Evolutionary conservation across 371 early-diverging fungal genomes (phyloP), one percentile per base, ranked within the genome.

Genomic region (Coemansia sp.): DNA sequence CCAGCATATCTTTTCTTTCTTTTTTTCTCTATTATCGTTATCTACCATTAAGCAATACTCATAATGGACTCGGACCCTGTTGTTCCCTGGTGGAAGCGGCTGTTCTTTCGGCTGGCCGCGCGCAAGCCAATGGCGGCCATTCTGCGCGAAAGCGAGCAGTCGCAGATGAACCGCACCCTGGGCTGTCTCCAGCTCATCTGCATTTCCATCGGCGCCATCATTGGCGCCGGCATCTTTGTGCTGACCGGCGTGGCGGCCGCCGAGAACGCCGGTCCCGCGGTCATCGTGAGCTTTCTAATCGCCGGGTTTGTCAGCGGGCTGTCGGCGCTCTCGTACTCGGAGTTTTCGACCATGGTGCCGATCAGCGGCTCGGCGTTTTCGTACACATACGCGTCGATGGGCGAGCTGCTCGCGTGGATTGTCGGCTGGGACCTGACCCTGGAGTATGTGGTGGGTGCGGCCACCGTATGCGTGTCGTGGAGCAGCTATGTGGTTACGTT

Each of bases 381-480:
- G 0, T 92, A 90, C 60, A 84, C 90, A 9, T 92, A 91, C 60
- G 90, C 91, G 2, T 90, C 92, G 1, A 82, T 92, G 80, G 93
- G 93, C 31, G 92, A 93, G 80, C 78, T 90, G 43, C 71, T 89
- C 16, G 92, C 85, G 2, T 93, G 91, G 91, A 86, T 86, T 33
- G 86, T 93, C 60, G 91, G 91, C 24, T 93, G 93, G 93, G 86
- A 91, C 75, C 75, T 92, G 37, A 86, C 89, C n/a, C 79, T 93
- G 34, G 93, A 93, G 78, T 92, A 90, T 68, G 78, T 88, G 81
- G 85, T 90, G 8, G 90, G 89, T 12, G 84, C 90, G 34, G 86
- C 90, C 6, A 86, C 91, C 1, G 88, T 86, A 16, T 84, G 83
- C 37, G 87, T 86, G 16, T 89, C 90, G 11, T 93, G 92, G 90